Percentiles rank a stretch among this genome's conserved stretches.
These are phyloP conservation scores for Canavalia ensiformis DNA, from an alignment of 306 rosid genomes.

Conservation along the genomic window DNA sequence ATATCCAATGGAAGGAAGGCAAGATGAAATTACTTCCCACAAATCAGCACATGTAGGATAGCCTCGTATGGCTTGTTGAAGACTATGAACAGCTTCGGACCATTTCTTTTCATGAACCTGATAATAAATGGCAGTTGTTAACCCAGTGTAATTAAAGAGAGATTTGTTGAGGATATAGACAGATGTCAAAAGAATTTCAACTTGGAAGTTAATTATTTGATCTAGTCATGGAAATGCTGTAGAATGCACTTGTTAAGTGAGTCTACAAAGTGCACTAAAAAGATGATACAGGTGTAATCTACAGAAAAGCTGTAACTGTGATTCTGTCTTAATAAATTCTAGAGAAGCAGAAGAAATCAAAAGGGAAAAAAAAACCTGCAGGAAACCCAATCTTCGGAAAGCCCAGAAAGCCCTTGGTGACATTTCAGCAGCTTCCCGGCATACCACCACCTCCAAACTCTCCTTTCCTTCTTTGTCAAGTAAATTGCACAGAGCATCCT, in stretches of 20 bases:
- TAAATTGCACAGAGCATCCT: slow-evolving; percentile 82
- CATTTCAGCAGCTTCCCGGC: slow-evolving; percentile 73
- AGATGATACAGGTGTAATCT: background rate
- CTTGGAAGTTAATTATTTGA: slow-evolving; percentile 9
- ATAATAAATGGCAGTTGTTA: slow-evolving; percentile 17
- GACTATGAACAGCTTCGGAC: slow-evolving; percentile 85
- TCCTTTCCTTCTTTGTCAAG: slow-evolving; percentile 78
- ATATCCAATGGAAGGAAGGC: slow-evolving; percentile 15
- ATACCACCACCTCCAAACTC: slow-evolving; percentile 71
- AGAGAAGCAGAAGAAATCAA: slow-evolving; percentile 4
- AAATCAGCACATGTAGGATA: slow-evolving; percentile 77
- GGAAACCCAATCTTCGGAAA: slow-evolving; percentile 84
- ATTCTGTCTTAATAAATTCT: background rate
- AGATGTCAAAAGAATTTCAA: slow-evolving; percentile 21
- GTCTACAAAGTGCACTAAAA: slow-evolving; percentile 10
- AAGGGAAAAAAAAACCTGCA: slow-evolving; percentile 60
- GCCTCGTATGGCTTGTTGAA: slow-evolving; percentile 93
- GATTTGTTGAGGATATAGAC: slow-evolving; percentile 2
- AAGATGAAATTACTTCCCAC: slow-evolving; percentile 77
- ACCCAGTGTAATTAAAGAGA: slow-evolving; percentile 23
- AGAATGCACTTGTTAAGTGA: slow-evolving; percentile 8
- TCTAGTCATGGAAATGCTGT: slow-evolving; percentile 26
- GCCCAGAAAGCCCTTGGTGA: slow-evolving; percentile 97
- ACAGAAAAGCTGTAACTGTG: slow-evolving; percentile 1
- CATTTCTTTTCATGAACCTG: slow-evolving; percentile 74